A percentile compares a stretch with the other conserved stretches of the same genome.
Conservation (phyloP, 2,329 filamentous ascomycete species). For the Pseudogymnoascus sp. region DNA sequence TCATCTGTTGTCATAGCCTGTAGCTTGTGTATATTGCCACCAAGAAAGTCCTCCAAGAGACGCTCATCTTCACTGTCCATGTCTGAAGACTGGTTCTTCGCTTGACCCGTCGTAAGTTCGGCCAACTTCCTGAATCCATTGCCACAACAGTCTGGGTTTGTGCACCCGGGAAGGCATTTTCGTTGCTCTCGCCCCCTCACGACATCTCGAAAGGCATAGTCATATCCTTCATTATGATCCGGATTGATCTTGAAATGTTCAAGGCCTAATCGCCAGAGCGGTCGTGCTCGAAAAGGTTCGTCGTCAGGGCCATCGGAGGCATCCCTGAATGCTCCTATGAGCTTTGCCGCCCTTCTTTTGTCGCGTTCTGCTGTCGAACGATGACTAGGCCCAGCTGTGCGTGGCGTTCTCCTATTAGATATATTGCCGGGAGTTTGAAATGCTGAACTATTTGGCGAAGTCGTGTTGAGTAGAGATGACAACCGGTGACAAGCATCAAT, state of each 20-base stretch:
- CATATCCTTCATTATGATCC: slow-evolving; percentile 47
- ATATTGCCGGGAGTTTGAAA: neutral
- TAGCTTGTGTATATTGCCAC: slow-evolving; percentile 47
- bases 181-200: slow-evolving; percentile 51
- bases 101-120: slow-evolving; percentile 22
- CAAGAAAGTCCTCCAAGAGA: slow-evolving; percentile 50
- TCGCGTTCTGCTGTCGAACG: neutral
- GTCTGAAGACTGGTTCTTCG: neutral
- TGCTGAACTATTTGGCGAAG: neutral
- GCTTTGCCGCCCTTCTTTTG: neutral
- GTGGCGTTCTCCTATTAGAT: neutral
- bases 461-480: neutral
- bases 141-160: slow-evolving; percentile 47
- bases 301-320: slow-evolving; percentile 18
- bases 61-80: slow-evolving; percentile 35
- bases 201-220: slow-evolving; percentile 53
- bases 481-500: neutral
- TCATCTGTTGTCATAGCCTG: slow-evolving; percentile 54
- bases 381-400: neutral
- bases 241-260: slow-evolving; percentile 60
- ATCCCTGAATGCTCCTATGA: slow-evolving; percentile 1
- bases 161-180: slow-evolving; percentile 54
- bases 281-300: slow-evolving; percentile 34
- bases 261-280: slow-evolving; percentile 33
- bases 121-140: slow-evolving; percentile 28